These are phyloP conservation scores for Paratinospora sagittata DNA, from an alignment of 164 flowering plant species.

Conservation along the genomic window DNA sequence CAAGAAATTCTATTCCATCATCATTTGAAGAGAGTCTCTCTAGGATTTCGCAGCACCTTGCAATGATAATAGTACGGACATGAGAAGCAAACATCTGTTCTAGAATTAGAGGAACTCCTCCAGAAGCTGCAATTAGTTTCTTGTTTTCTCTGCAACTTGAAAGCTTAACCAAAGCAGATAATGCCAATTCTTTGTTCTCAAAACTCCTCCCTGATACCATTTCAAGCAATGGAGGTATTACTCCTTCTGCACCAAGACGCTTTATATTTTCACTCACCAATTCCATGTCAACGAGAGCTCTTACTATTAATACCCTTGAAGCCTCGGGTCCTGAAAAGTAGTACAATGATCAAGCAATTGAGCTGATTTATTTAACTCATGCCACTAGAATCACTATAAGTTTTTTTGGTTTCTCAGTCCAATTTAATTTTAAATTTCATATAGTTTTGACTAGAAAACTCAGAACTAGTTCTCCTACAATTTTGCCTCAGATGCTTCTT, in stretches of 20 bases:
- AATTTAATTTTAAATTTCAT: not conserved
- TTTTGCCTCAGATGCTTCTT: not conserved
- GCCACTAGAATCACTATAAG: not conserved
- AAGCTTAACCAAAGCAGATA: constrained; percentile 46
- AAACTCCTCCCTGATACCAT: constrained; percentile 43
- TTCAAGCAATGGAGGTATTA: constrained; percentile 49
- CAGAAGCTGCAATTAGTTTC: constrained; percentile 42
- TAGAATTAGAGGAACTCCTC: constrained; percentile 46
- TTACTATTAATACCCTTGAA: constrained; percentile 39
- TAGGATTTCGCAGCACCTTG: constrained; percentile 46
- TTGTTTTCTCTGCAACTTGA: constrained; percentile 40
- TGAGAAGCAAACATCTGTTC: constrained; percentile 37
- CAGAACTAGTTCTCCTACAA: not conserved
- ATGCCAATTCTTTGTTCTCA: constrained; percentile 40
- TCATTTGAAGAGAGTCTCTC: constrained; percentile 42
- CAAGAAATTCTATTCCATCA: constrained; percentile 50
- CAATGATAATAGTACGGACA: constrained; percentile 26
- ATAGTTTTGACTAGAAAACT: not conserved
- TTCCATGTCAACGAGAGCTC: constrained; percentile 38
- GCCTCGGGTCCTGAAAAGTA: constrained; percentile 41
- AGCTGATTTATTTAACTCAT: not conserved
- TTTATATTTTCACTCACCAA: constrained; percentile 36
- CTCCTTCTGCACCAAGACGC: constrained; percentile 53
- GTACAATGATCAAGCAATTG: not conserved
- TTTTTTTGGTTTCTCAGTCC: too few species aligned